phyloP scores from a whole-genome alignment of 257 asterid species.

The Penstemon newberryi region DNA sequence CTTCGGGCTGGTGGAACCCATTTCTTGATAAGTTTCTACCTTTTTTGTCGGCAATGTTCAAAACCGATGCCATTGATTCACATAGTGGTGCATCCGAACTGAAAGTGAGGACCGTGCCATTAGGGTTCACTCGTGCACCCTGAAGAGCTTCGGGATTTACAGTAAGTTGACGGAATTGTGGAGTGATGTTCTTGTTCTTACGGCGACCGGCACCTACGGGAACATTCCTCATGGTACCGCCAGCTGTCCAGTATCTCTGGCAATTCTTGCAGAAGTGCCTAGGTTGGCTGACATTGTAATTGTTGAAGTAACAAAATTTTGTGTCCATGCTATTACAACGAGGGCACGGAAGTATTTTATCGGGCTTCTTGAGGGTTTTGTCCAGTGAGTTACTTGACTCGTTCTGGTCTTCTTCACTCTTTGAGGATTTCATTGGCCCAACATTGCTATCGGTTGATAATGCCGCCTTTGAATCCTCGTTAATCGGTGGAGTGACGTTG shows the following conservation, averaged over 20 bases:
- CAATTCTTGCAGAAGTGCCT: constrained; percentile 96
- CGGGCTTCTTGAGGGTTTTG: constrained; percentile 75
- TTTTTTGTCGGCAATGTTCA: constrained; percentile 54
- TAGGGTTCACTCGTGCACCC: constrained; percentile 41
- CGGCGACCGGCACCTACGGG: constrained; percentile 99
- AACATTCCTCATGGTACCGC: constrained; percentile 95
- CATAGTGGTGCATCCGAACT: constrained; percentile 62
- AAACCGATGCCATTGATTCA: constrained; percentile 67
- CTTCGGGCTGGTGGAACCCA: constrained; percentile 53
- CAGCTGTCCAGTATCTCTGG: constrained; percentile 99
- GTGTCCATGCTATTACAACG: constrained; percentile 99
- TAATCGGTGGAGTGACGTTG: constrained; percentile 26
- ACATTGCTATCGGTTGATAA: constrained; percentile 39
- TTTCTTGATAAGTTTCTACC: constrained; percentile 32
- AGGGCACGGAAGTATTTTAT: constrained; percentile 90
- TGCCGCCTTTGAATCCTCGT: constrained; percentile 38
- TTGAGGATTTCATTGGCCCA: constrained; percentile 38
- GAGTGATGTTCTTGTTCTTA: constrained; percentile 64
- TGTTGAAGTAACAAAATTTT: constrained; percentile 91
- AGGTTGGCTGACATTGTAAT: constrained; percentile 92
- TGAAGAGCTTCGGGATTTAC: constrained; percentile 49
- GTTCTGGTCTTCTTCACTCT: constrained; percentile 53
- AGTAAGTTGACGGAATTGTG: constrained; percentile 57
- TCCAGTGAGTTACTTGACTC: constrained; percentile 60
- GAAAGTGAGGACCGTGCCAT: constrained; percentile 62